phyloP scores from a whole-genome alignment of 208 protist genomes.

The Vickermania ingenoplastis region DNA sequence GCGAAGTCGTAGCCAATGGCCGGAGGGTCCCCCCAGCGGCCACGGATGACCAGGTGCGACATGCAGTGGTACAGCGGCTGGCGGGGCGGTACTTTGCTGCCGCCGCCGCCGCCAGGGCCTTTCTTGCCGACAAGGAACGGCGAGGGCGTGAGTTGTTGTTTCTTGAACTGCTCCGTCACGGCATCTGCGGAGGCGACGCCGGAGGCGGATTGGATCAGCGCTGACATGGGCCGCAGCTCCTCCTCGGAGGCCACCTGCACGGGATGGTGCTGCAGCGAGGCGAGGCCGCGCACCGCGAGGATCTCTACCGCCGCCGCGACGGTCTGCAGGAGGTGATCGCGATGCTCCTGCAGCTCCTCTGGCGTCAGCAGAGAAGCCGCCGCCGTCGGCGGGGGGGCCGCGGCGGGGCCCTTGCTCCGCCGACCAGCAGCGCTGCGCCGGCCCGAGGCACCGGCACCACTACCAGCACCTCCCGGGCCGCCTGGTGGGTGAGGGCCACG shows the following conservation, averaged over 20 bases:
- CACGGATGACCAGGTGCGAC: slow-evolving; percentile 14
- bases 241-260: slow-evolving; percentile 15
- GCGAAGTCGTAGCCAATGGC: not conserved
- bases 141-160: not conserved
- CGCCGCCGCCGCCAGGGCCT: not conserved
- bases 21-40: slow-evolving; percentile 17
- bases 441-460: not conserved
- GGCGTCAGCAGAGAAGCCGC: not conserved
- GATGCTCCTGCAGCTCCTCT: not conserved
- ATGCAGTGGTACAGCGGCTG: slow-evolving; percentile 24
- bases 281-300: slow-evolving; percentile 28
- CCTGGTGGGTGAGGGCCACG: too few relatives aligned
- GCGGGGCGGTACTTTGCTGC: slow-evolving; percentile 10
- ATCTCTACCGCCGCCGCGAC: slow-evolving; percentile 31
- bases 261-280: slow-evolving; percentile 14
- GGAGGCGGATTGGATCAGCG: slow-evolving; percentile 7
- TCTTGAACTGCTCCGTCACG: not conserved
- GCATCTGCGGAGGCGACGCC: not conserved
- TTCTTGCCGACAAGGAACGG: not conserved
- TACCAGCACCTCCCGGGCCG: too few relatives aligned
- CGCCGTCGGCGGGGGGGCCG: not conserved
- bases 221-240: slow-evolving; percentile 8
- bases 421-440: not conserved
- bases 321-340: slow-evolving; percentile 1
- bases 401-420: not conserved